Percentiles rank a stretch among this genome's conserved stretches.
These are phyloP conservation scores for Talaromyces funiculosus DNA, from an alignment of 2,329 filamentous ascomycete genomes.

Conservation along the genomic window DNA sequence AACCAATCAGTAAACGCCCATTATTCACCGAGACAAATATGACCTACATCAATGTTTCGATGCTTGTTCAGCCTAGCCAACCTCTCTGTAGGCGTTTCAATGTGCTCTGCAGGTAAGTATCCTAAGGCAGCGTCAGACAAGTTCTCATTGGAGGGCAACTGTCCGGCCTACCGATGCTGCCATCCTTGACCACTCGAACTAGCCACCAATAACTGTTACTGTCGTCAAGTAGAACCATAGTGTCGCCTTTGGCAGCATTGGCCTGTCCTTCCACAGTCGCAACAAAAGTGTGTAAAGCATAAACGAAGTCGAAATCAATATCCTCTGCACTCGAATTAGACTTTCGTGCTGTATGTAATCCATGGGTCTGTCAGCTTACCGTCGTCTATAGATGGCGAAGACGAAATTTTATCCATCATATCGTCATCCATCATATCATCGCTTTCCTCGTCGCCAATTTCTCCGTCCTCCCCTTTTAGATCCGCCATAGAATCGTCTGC, in stretches of 20 bases:
- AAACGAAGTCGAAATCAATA: conserved; percentile 99
- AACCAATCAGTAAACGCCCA: conserved; percentile 2
- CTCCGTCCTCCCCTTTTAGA: conserved; percentile 37
- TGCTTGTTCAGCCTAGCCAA: conserved; percentile 94
- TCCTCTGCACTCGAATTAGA: conserved; percentile 67
- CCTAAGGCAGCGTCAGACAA: conserved; percentile 47
- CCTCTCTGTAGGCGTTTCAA: conserved; percentile 94
- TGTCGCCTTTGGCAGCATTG: conserved; percentile 96
- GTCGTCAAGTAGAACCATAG: conserved; percentile 96
- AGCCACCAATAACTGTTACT: conserved; percentile 99
- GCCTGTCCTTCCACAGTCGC: conserved; percentile 97
- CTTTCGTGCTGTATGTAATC: background rate
- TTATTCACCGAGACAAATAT: conserved; percentile 1
- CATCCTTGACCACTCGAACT: conserved; percentile 93
- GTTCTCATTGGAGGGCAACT: conserved; percentile 7
- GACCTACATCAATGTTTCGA: conserved; percentile 86
- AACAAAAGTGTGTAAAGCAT: conserved; percentile 94
- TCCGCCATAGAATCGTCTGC: conserved; percentile 24
- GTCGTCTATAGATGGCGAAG: conserved; percentile 97
- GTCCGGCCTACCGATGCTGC: conserved; percentile 66
- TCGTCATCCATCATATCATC: conserved; percentile 78
- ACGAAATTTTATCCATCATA: conserved; percentile 98
- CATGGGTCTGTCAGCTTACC: conserved; percentile 59
- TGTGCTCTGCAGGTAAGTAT: conserved; percentile 94
- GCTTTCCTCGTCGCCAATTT: conserved; percentile 58